These are phyloP conservation scores for Xylaria sp. DNA, from an alignment of 2,329 filamentous ascomycete genomes.

Conservation along the genomic window DNA sequence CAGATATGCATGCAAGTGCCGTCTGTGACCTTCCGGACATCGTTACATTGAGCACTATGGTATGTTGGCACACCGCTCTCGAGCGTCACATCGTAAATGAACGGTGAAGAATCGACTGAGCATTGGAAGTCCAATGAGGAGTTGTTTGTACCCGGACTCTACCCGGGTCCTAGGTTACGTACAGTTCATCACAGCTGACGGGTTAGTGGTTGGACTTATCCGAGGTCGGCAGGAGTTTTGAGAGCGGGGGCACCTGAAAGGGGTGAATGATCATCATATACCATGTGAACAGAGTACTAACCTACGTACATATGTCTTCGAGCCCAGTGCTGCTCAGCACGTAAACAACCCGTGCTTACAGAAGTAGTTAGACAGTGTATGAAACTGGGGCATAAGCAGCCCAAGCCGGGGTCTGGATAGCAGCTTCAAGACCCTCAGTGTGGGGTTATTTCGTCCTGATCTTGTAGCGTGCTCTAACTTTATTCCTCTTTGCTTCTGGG, in stretches of 20 bases:
- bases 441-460: background rate
- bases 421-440: background rate
- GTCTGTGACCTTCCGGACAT: constrained; percentile 7
- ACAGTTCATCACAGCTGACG: constrained; percentile 1
- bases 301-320: background rate
- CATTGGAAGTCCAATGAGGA: background rate
- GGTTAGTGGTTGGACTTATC: background rate
- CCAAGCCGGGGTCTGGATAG: background rate
- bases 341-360: background rate
- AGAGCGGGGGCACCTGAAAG: background rate
- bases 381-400: background rate
- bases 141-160: background rate
- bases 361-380: background rate
- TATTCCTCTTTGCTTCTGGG: background rate
- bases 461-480: background rate
- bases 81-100: constrained; percentile 19
- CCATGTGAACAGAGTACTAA: constrained; percentile 7
- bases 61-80: constrained; percentile 27
- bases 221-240: constrained; percentile 14
- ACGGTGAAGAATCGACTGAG: background rate
- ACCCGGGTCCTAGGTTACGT: background rate
- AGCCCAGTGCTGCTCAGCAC: background rate
- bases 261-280: constrained; percentile 7
- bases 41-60: background rate
- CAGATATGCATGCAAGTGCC: constrained; percentile 18